Conservation (phyloP, 257 asterid genomes). For the Perilla frutescens region DNA sequence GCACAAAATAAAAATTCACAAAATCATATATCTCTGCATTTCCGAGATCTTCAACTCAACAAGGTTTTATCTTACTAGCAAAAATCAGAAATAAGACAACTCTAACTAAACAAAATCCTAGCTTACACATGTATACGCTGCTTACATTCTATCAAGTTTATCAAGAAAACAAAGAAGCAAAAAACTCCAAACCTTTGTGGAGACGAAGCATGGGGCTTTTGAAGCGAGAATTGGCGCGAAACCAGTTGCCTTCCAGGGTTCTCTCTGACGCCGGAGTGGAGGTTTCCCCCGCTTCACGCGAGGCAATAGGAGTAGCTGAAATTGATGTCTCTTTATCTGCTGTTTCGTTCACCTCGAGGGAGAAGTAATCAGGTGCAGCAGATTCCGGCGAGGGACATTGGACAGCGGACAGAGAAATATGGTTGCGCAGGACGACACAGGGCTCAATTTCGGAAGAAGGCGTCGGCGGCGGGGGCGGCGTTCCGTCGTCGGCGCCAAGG, state of each 20-base stretch:
- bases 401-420: slow-evolving; percentile 49
- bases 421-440: slow-evolving; percentile 71
- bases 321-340: slow-evolving; percentile 34
- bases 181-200: slow-evolving; percentile 68
- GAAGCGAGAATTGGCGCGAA: slow-evolving; percentile 70
- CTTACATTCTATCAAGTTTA: not conserved
- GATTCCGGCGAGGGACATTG: slow-evolving; percentile 56
- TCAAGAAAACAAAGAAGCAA: slow-evolving; percentile 7
- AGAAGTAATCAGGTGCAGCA: slow-evolving; percentile 74
- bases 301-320: slow-evolving; percentile 29
- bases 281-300: slow-evolving; percentile 33
- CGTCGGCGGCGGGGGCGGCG: slow-evolving; percentile 47
- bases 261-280: slow-evolving; percentile 45
- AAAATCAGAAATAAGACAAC: not conserved
- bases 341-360: slow-evolving; percentile 65
- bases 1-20: slow-evolving; percentile 35
- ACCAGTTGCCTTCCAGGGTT: slow-evolving; percentile 88
- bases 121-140: not conserved
- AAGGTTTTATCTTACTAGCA: slow-evolving; percentile 2
- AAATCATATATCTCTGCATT: slow-evolving; percentile 46
- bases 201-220: slow-evolving; percentile 93
- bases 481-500: slow-evolving; percentile 40
- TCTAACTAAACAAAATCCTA: not conserved
- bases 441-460: slow-evolving; percentile 51
- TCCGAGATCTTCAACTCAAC: slow-evolving; percentile 1